Percentiles rank a stretch among this genome's conserved stretches.
Conservation (phyloP, 2,329 filamentous ascomycete genomes). For the Tothia fuscella region DNA sequence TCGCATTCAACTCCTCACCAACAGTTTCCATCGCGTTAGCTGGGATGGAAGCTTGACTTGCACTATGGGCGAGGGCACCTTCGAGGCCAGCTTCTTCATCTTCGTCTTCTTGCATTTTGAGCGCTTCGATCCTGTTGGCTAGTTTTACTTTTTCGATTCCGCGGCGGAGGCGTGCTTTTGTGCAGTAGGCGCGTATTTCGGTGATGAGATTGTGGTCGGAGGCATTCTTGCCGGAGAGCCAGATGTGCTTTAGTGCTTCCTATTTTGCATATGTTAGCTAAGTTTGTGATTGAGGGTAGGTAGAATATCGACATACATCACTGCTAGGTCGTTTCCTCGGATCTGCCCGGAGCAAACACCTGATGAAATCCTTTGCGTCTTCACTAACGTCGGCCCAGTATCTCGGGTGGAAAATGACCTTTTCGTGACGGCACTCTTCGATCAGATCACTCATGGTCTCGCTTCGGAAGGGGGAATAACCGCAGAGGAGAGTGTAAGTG, state of each 20-base stretch:
- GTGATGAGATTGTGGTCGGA: conserved; percentile 95
- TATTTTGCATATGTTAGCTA: conserved; percentile 24
- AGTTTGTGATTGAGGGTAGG: not conserved
- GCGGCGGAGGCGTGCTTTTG: conserved; percentile 78
- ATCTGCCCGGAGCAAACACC: conserved; percentile 64
- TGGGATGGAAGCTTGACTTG: conserved; percentile 51
- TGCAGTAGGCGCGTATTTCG: conserved; percentile 89
- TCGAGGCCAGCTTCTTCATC: conserved; percentile 52
- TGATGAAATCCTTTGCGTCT: conserved; percentile 92
- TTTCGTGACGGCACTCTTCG: conserved; percentile 75
- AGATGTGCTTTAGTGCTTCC: conserved; percentile 69
- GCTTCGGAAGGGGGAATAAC: conserved; percentile 94
- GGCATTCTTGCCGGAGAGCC: conserved; percentile 84
- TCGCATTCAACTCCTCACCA: conserved; percentile 27
- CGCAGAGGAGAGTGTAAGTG: conserved; percentile 94
- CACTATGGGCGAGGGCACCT: too few relatives aligned
- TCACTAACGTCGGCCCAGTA: conserved; percentile 98
- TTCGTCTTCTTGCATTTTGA: conserved; percentile 89
- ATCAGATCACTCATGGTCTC: conserved; percentile 89
- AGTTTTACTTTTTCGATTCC: conserved; percentile 96
- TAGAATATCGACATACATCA: conserved; percentile 38
- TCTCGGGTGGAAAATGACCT: conserved; percentile 88
- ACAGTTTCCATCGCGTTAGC: conserved; percentile 49
- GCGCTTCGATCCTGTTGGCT: conserved; percentile 83
- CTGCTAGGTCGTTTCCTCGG: conserved; percentile 68